Evolutionary conservation across 768 basidiomycete species (phyloP), one percentile per base, ranked within the genome.

Genomic region (Tylopilus subfusipes): DNA sequence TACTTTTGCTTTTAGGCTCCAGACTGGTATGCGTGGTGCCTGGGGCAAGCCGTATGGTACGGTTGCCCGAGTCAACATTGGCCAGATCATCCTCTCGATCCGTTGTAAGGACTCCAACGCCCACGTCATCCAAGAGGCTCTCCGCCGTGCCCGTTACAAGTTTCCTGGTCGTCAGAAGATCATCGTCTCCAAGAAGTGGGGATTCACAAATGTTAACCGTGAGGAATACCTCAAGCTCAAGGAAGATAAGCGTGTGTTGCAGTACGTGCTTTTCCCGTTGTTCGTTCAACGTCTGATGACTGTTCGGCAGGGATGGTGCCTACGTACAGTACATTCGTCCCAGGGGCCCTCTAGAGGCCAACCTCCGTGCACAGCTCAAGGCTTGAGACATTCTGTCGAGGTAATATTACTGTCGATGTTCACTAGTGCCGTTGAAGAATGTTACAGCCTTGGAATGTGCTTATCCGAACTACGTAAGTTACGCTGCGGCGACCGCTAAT

Each of bases 1-100:
- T 13, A 0, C 27, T 22, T 19, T 31, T 31, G 5, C 24, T 25
- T 49, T 1, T 62, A 90, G 91, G 68, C 83, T 96, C 55, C 91
- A 93, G 71, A 93, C 93, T 16, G 93, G 96, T 73, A 98, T 99
- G 97, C 92, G 96, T 76, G 97, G 96, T 62, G 96, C 96, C 39
- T 99, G 96, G 95, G 97, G 97, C 65, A 97, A 96, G 77, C 94
- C 97, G 40, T 95, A 97, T 73, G 95, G 93, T 62, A 93, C 88
- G 18, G 95, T 91, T 64, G 94, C 93, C 34, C 91, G 94, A 70
- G 94, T 97, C 62, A 86, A 93, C 83, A 98, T 98, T 61, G 95
- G 97, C 48, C 94, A 98, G 78, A 85, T 97, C 71, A 92, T 98
- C 73, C 78, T 88, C 31, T 88, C 85, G 52, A 87, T 98, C 74